Evolutionary conservation across 495 filamentous ascomycete genomes (phyloP).

Genomic region (Thozetella sp.): DNA sequence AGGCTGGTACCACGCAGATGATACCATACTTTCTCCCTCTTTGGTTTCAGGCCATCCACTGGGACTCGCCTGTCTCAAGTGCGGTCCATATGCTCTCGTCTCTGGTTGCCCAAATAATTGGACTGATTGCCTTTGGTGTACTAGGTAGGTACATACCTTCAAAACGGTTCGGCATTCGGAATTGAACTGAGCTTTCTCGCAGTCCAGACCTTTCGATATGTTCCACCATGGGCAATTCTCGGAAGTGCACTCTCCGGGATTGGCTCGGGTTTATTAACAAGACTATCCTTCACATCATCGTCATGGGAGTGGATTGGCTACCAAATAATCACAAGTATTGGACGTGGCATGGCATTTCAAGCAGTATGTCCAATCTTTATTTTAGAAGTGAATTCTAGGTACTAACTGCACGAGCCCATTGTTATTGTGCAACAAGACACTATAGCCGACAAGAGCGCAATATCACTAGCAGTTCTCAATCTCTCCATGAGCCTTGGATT

Average conservation of each 20-base stretch:
- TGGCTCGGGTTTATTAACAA: conserved; percentile 67
- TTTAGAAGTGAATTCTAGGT: no score
- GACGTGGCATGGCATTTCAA: no score
- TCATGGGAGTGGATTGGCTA: conserved; percentile 61
- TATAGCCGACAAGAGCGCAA: no score
- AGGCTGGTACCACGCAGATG: conserved; percentile 62
- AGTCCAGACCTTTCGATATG: conserved; percentile 52
- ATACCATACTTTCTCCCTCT: conserved; percentile 70
- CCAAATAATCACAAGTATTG: conserved; percentile 43
- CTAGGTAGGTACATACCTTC: conserved; percentile 48
- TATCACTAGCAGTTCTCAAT: conserved; percentile 23
- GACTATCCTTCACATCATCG: conserved; percentile 37
- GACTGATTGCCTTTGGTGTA: conserved; percentile 1
- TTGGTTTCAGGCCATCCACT: conserved; percentile 82
- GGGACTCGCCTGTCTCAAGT: conserved; percentile 61
- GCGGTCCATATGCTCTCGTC: conserved; percentile 71
- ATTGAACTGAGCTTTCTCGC: no score
- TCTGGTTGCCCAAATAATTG: conserved; percentile 50
- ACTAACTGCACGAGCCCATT: no score
- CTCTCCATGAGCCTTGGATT: conserved; percentile 26
- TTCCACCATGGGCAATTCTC: conserved; percentile 65
- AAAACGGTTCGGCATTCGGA: conserved; percentile 53
- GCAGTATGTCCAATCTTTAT: no score
- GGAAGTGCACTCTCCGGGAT: conserved; percentile 59
- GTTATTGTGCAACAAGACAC: no score